phyloP scores from a whole-genome alignment of 1,139 yeast species.

The Pichia sp. region DNA sequence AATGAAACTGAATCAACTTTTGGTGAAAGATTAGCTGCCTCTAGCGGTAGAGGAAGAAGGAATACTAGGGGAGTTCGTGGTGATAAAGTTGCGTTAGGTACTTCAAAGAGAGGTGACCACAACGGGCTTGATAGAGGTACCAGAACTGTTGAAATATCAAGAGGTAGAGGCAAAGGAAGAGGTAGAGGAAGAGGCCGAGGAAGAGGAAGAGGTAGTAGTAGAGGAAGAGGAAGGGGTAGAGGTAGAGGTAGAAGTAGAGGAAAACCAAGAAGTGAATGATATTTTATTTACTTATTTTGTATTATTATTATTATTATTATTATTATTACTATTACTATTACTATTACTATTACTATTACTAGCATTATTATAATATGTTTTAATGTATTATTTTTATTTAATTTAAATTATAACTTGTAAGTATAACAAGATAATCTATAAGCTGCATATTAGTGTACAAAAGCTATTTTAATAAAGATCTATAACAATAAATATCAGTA shows the following conservation, averaged over 20 bases:
- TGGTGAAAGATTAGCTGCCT: slow-evolving; percentile 2
- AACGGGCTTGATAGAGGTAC: not conserved
- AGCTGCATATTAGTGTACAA: not conserved
- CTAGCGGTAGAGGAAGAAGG: slow-evolving; percentile 12
- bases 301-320: too few species aligned
- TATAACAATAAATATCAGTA: not conserved
- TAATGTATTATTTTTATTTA: not conserved
- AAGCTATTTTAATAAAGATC: not conserved
- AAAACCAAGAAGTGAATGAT: not conserved
- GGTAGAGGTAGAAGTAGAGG: not conserved
- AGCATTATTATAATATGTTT: not conserved
- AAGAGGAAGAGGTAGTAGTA: not conserved
- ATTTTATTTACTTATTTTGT: not conserved
- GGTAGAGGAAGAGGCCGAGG: not conserved
- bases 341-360: not conserved
- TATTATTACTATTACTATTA: too few species aligned
- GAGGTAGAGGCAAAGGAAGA: slow-evolving; percentile 4
- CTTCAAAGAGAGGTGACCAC: not conserved
- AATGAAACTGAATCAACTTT: slow-evolving; percentile 2
- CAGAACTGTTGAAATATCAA: not conserved
- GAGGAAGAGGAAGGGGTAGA: slow-evolving; percentile 1
- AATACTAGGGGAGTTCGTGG: slow-evolving; percentile 2
- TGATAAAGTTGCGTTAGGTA: not conserved
- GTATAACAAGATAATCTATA: not conserved
- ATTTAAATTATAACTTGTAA: not conserved